phyloP scores from a whole-genome alignment of 139 green algal genomes.

The Nannochloris sp. region DNA sequence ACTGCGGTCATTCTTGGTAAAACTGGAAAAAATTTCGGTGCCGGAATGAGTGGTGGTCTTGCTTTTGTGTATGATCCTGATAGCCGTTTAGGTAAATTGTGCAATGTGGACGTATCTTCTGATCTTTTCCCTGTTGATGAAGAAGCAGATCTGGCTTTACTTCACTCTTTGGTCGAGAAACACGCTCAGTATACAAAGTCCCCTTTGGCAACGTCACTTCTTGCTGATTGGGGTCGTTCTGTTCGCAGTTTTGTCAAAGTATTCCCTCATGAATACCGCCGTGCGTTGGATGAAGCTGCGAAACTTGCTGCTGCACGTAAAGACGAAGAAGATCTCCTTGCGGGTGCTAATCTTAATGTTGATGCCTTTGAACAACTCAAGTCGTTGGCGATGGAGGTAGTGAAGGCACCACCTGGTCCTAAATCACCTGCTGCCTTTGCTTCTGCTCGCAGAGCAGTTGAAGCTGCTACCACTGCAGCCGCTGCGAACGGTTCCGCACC shows the following conservation, averaged over 20 bases:
- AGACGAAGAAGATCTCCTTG: conserved; percentile 46
- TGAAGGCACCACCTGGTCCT: not conserved
- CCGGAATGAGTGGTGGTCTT: conserved; percentile 86
- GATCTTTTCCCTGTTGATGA: conserved; percentile 69
- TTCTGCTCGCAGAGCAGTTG: not conserved
- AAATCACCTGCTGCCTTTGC: not conserved
- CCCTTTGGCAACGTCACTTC: conserved; percentile 46
- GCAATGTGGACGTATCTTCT: conserved; percentile 57
- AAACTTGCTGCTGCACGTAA: conserved; percentile 43
- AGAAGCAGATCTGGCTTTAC: conserved; percentile 36
- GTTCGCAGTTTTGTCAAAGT: conserved; percentile 63
- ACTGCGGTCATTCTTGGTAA: conserved; percentile 76
- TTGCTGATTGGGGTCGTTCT: conserved; percentile 62
- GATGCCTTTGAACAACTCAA: conserved; percentile 81
- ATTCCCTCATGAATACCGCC: conserved; percentile 63
- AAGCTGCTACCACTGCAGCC: not conserved
- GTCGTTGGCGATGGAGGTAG: conserved; percentile 36
- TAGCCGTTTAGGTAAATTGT: conserved; percentile 41
- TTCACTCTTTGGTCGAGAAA: conserved; percentile 71
- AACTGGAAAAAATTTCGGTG: conserved; percentile 92
- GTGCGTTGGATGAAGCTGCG: conserved; percentile 49
- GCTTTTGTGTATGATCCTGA: conserved; percentile 87
- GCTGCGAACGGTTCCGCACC: not conserved
- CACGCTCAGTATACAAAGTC: conserved; percentile 77
- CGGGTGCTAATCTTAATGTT: conserved; percentile 30